phyloP scores from a whole-genome alignment of 441 rosid genomes.

The Corymbia citriodora region DNA sequence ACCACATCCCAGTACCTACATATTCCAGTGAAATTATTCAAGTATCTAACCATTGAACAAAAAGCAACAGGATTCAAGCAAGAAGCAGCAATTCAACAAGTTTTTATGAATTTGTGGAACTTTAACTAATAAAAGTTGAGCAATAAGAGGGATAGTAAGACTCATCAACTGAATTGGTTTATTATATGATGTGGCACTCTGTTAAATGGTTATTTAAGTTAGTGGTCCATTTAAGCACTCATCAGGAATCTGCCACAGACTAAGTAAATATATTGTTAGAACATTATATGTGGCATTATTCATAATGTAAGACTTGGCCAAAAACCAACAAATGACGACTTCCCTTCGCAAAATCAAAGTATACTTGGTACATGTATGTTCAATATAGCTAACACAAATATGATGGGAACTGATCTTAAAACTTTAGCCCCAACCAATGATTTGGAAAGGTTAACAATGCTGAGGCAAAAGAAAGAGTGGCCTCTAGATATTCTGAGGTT shows the following conservation, averaged over 20 bases:
- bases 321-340: not conserved
- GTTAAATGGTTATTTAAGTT: not conserved
- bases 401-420: not conserved
- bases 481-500: not conserved
- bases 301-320: not conserved
- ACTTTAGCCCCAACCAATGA: too few species aligned
- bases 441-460: not conserved
- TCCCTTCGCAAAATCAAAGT: not conserved
- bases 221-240: not conserved
- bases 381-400: not conserved
- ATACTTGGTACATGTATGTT: not conserved
- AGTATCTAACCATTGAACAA: not conserved
- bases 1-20: slow-evolving; percentile 15
- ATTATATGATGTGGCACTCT: not conserved
- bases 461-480: not conserved
- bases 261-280: not conserved
- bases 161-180: not conserved
- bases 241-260: not conserved
- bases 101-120: not conserved
- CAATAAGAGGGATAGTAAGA: not conserved
- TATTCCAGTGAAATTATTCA: not conserved
- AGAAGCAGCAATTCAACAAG: not conserved
- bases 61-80: not conserved
- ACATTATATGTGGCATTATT: not conserved
- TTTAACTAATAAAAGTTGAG: not conserved